These are phyloP conservation scores for Mycena amicta DNA, from an alignment of 768 basidiomycete species.

Conservation along the genomic window DNA sequence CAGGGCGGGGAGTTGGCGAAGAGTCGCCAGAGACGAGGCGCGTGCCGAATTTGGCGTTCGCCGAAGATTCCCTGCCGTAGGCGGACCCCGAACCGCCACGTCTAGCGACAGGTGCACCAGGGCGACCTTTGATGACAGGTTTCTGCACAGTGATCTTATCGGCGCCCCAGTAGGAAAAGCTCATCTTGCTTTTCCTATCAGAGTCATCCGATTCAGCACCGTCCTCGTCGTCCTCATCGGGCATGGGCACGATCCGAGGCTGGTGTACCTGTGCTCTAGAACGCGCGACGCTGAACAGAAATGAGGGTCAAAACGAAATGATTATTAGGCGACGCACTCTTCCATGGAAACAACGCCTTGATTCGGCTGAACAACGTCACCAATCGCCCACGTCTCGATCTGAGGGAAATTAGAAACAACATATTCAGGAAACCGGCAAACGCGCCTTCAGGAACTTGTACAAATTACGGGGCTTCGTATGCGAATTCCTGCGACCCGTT, in stretches of 20 bases:
- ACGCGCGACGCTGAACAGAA: conserved; percentile 59
- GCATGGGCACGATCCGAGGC: conserved; percentile 69
- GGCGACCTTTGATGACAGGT: conserved; percentile 59
- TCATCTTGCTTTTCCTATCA: conserved; percentile 90
- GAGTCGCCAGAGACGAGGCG: conserved; percentile 72
- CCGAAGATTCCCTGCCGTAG: conserved; percentile 80
- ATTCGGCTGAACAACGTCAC: conserved; percentile 70
- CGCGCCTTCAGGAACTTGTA: conserved; percentile 90
- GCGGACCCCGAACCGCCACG: conserved; percentile 47
- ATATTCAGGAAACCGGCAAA: conserved; percentile 7
- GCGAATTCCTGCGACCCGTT: conserved; percentile 71
- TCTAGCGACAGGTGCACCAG: conserved; percentile 40
- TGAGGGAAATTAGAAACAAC: conserved; percentile 28
- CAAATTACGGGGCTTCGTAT: conserved; percentile 85
- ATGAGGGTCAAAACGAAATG: conserved; percentile 7
- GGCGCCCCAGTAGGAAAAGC: conserved; percentile 92
- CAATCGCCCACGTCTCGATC: conserved; percentile 90
- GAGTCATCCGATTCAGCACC: conserved; percentile 80
- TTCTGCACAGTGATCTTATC: conserved; percentile 89
- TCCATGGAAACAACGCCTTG: conserved; percentile 89
- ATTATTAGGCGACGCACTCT: conserved; percentile 59
- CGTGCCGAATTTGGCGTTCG: conserved; percentile 91
- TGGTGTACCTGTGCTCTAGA: conserved; percentile 67
- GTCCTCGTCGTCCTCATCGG: conserved; percentile 65
- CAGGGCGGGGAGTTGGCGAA: conserved; percentile 50